Percentiles rank a stretch among this genome's conserved stretches.
Conservation (phyloP, 192 early-diverging fungal genomes). For the Allomyces macrogynus region DNA sequence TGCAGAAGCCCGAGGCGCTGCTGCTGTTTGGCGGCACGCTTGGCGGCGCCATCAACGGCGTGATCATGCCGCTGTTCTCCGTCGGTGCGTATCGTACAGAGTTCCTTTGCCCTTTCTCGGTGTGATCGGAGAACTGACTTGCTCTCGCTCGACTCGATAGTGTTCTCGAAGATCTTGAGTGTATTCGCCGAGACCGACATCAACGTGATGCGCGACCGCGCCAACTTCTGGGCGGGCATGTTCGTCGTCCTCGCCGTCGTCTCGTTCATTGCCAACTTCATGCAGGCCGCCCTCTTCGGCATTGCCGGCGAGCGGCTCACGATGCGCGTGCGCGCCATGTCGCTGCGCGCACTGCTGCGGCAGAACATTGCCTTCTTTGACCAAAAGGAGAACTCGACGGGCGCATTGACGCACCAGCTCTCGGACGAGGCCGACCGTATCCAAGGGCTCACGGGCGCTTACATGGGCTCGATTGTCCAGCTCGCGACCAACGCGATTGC, state of each 20-base stretch:
- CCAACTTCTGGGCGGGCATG: constrained; percentile 28
- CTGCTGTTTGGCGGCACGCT: constrained; percentile 32
- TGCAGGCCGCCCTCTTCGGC: constrained; percentile 36
- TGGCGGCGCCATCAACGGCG: constrained; percentile 43
- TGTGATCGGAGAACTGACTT: background rate
- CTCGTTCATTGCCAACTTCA: constrained; percentile 26
- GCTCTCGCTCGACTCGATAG: constrained; percentile 1
- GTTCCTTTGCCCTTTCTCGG: constrained; percentile 16
- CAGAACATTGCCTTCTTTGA: constrained; percentile 86
- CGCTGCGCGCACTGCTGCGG: constrained; percentile 52
- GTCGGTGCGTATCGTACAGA: constrained; percentile 5
- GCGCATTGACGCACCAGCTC: constrained; percentile 54
- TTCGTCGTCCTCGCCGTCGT: constrained; percentile 29
- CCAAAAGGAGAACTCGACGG: constrained; percentile 45
- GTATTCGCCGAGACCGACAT: constrained; percentile 12
- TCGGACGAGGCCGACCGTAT: constrained; percentile 41
- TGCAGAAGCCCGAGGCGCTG: constrained; percentile 17
- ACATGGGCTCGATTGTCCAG: constrained; percentile 9
- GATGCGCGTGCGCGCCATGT: constrained; percentile 32
- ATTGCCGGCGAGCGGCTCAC: constrained; percentile 53
- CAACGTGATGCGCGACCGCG: constrained; percentile 11
- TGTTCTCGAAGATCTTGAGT: constrained; percentile 29
- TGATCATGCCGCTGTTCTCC: constrained; percentile 59
- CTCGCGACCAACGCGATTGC: constrained; percentile 9
- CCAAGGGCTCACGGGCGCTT: constrained; percentile 10